Percentiles rank a stretch among this genome's conserved stretches.
Evolutionary conservation across 2,329 filamentous ascomycete species (phyloP).

Genomic region (Ophiocordyceps australis): DNA sequence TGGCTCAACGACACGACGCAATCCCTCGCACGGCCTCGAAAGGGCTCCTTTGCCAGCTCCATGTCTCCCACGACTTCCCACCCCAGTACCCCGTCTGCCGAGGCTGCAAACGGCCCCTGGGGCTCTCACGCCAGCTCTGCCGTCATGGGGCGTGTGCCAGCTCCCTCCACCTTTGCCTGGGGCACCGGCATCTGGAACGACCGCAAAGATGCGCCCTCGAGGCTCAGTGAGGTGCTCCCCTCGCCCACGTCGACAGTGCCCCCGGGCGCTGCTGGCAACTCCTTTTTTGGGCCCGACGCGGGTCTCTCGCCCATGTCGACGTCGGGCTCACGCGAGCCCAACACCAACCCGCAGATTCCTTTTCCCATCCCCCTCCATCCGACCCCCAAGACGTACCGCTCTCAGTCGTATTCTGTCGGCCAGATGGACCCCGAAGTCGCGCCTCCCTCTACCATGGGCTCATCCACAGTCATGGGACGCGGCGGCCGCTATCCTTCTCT

Average conservation of each 20-base stretch:
- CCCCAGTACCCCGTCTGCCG: conserved; percentile 59
- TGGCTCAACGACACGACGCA: conserved; percentile 76
- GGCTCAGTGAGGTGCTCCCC: conserved; percentile 55
- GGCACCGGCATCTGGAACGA: conserved; percentile 78
- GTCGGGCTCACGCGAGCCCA: conserved; percentile 32
- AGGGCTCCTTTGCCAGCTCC: conserved; percentile 58
- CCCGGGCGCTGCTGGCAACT: conserved; percentile 20
- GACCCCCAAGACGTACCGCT: conserved; percentile 82
- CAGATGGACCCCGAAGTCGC: conserved; percentile 57
- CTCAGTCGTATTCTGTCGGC: conserved; percentile 90
- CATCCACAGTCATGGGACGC: conserved; percentile 31
- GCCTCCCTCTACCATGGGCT: conserved; percentile 19
- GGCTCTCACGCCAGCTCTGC: conserved; percentile 30
- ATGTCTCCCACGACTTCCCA: conserved; percentile 69
- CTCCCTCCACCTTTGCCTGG: conserved; percentile 44
- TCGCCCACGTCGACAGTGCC: conserved; percentile 50
- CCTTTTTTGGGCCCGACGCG: conserved; percentile 30
- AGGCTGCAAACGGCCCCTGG: conserved; percentile 36
- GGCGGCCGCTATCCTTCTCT: conserved; percentile 47
- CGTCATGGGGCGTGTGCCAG: conserved; percentile 27
- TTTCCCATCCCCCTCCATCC: conserved; percentile 81
- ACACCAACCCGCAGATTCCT: conserved; percentile 49
- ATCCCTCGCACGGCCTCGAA: conserved; percentile 42
- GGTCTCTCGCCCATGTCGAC: conserved; percentile 28
- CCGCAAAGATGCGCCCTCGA: conserved; percentile 58